phyloP scores from a whole-genome alignment of 345 rosid species.

The Corchorus olitorius region DNA sequence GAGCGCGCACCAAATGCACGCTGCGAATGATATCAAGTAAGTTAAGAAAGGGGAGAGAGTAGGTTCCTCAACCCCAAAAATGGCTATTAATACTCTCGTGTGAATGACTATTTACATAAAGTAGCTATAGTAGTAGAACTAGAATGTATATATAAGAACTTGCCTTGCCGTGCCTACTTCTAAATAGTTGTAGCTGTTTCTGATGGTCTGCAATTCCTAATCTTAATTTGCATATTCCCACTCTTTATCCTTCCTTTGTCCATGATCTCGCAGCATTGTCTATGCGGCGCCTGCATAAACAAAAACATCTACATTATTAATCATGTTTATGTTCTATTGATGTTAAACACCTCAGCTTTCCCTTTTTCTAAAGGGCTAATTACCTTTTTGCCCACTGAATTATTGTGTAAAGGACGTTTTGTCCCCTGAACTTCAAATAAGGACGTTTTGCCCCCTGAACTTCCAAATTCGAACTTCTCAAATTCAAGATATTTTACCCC shows the following conservation, averaged over 20 bases:
- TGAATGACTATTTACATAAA: neutral
- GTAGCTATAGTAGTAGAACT: neutral
- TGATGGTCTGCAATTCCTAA: constrained; percentile 62
- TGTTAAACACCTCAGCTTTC: neutral
- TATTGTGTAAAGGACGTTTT: too few species aligned
- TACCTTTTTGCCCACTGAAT: too few species aligned
- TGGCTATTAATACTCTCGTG: neutral
- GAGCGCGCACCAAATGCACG: neutral
- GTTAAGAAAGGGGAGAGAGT: neutral
- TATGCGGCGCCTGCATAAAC: constrained; percentile 49
- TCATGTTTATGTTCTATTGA: neutral
- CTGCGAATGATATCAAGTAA: neutral
- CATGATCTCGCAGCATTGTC: constrained; percentile 65
- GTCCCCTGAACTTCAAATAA: too few species aligned
- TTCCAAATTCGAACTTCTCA: too few species aligned
- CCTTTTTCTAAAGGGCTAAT: too few species aligned
- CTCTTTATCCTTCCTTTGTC: constrained; percentile 36
- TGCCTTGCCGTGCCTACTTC: neutral
- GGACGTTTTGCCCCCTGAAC: too few species aligned
- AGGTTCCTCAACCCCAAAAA: neutral
- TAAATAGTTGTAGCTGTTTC: constrained; percentile 42
- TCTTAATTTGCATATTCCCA: constrained; percentile 47
- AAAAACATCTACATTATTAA: neutral
- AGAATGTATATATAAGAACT: neutral
- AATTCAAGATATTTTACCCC: too few species aligned